phyloP scores from a whole-genome alignment of 176 grass and related monocot genomes.

The Oryza glaberrima region DNA sequence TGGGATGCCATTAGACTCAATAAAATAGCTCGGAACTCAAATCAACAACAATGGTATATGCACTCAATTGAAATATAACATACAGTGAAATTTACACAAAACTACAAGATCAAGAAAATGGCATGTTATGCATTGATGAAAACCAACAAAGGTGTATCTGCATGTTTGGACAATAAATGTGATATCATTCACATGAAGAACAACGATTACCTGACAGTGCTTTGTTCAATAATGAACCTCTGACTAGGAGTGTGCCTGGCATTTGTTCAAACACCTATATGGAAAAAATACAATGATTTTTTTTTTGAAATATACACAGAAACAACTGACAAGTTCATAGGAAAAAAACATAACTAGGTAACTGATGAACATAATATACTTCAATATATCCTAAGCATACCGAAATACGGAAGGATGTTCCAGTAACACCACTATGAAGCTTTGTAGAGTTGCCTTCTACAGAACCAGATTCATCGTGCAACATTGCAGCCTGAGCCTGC shows the following conservation, averaged over 20 bases:
- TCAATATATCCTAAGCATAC: conserved; percentile 40
- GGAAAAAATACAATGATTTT: neutral
- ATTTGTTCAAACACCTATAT: conserved; percentile 94
- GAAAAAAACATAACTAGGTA: neutral
- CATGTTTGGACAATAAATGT: conserved; percentile 1
- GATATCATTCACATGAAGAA: conserved; percentile 22
- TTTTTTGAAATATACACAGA: neutral
- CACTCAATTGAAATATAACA: neutral
- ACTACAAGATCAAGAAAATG: neutral
- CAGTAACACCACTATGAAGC: conserved; percentile 30
- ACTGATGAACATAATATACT: neutral
- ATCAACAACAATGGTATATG: neutral
- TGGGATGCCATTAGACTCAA: neutral
- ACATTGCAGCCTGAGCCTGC: conserved; percentile 37
- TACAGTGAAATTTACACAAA: conserved; percentile 17
- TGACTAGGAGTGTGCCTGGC: conserved; percentile 79
- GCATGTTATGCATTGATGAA: conserved; percentile 8
- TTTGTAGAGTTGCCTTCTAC: conserved; percentile 37
- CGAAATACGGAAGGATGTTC: conserved; percentile 62
- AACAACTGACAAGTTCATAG: conserved; percentile 1
- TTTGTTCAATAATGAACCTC: conserved; percentile 74
- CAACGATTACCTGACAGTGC: conserved; percentile 56
- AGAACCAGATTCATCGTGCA: conserved; percentile 32
- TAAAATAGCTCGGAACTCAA: neutral
- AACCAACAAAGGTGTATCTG: conserved; percentile 21